Evolutionary conservation across 1,139 yeast species (phyloP).

Genomic region (Yamadazyma taylorii): DNA sequence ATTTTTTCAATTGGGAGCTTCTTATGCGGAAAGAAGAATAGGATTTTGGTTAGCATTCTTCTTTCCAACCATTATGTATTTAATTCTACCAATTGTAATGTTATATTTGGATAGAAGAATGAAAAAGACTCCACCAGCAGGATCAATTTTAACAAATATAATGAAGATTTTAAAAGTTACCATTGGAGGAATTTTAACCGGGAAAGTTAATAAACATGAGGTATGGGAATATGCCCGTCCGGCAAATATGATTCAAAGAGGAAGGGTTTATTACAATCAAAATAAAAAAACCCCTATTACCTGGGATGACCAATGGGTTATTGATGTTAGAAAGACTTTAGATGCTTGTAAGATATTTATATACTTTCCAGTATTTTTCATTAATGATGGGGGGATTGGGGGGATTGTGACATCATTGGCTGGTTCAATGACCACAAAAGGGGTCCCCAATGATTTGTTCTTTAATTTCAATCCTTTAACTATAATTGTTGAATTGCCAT

Average conservation of each 20-base stretch:
- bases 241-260: conserved; percentile 44
- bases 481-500: conserved; percentile 62
- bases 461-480: conserved; percentile 69
- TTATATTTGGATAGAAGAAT: conserved; percentile 37
- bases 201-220: conserved; percentile 32
- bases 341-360: conserved; percentile 61
- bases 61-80: conserved; percentile 53
- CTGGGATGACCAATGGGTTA: conserved; percentile 60
- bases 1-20: conserved; percentile 73
- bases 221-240: conserved; percentile 63
- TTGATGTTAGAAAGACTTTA: conserved; percentile 58
- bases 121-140: conserved; percentile 40
- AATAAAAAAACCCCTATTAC: conserved; percentile 35
- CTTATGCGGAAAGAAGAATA: conserved; percentile 64
- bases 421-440: conserved; percentile 63
- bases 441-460: conserved; percentile 72
- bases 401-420: conserved; percentile 64
- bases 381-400: conserved; percentile 67
- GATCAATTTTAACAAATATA: conserved; percentile 49
- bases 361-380: conserved; percentile 60
- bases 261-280: conserved; percentile 22
- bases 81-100: conserved; percentile 48
- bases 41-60: conserved; percentile 81
- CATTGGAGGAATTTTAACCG: conserved; percentile 40
- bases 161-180: conserved; percentile 39